These are phyloP conservation scores for Kazachstania martiniae DNA, from an alignment of 805 yeast species.

Conservation along the genomic window DNA sequence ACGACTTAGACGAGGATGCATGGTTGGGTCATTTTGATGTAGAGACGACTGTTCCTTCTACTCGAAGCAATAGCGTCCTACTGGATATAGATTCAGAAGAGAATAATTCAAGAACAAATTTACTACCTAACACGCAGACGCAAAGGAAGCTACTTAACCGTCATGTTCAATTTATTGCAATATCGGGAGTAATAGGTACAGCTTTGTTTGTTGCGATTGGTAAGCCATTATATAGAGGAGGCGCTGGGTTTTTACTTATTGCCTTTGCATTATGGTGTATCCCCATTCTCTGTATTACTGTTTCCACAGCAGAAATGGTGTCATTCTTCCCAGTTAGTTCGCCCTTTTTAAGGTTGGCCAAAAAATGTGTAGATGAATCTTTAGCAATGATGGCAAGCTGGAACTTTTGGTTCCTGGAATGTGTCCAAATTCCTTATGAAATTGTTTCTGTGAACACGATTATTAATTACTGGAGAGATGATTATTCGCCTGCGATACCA, in stretches of 20 bases:
- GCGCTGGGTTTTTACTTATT: slow-evolving; percentile 57
- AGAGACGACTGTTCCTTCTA: no score
- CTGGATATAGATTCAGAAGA: slow-evolving; percentile 4
- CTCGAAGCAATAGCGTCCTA: no score
- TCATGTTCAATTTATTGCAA: slow-evolving; percentile 69
- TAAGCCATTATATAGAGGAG: slow-evolving; percentile 50
- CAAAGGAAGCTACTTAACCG: slow-evolving; percentile 47
- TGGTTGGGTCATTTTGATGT: no score
- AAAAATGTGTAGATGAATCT: slow-evolving; percentile 67
- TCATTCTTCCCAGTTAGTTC: slow-evolving; percentile 67
- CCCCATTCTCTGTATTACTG: slow-evolving; percentile 56
- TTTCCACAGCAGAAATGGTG: slow-evolving; percentile 70
- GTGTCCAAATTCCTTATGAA: slow-evolving; percentile 74
- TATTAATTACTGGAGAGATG: slow-evolving; percentile 73
- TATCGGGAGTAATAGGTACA: slow-evolving; percentile 78
- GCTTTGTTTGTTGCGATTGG: slow-evolving; percentile 71
- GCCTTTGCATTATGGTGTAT: slow-evolving; percentile 61
- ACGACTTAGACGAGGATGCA: no score
- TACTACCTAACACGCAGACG: slow-evolving; percentile 19
- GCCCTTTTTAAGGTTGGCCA: slow-evolving; percentile 65
- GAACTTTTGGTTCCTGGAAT: slow-evolving; percentile 69
- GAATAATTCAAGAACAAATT: slow-evolving; percentile 10
- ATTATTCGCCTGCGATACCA: slow-evolving; percentile 61
- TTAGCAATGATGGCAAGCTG: slow-evolving; percentile 68
- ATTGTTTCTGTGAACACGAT: slow-evolving; percentile 71